A percentile compares a stretch with the other conserved stretches of the same genome.
phyloP scores from a whole-genome alignment of 768 basidiomycete species.

The Tylopilus rubrobrunneus region DNA sequence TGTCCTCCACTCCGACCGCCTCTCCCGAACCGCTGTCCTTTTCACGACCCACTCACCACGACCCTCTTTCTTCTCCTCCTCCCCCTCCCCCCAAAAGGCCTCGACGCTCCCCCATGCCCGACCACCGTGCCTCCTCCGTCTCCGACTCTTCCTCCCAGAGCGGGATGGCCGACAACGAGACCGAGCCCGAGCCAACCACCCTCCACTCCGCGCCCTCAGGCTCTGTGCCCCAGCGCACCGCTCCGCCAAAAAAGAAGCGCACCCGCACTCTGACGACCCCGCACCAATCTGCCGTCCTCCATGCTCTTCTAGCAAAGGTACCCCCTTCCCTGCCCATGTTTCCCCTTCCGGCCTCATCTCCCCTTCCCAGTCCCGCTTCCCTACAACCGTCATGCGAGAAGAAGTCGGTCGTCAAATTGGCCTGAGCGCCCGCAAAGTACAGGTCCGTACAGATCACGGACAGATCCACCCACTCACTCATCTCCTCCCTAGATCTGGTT shows the following conservation, averaged over 20 bases:
- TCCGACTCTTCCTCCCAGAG: constrained; percentile 48
- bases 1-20: no score
- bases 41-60: neutral
- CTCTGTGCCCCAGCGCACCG: constrained; percentile 28
- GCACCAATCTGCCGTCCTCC: constrained; percentile 84
- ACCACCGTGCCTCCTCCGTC: constrained; percentile 23
- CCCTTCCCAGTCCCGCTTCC: constrained; percentile 73
- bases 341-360: neutral
- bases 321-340: neutral
- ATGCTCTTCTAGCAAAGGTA: constrained; percentile 84
- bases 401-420: constrained; percentile 85
- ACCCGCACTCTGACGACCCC: constrained; percentile 86
- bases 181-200: constrained; percentile 42
- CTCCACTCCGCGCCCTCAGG: constrained; percentile 34
- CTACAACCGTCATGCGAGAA: constrained; percentile 82
- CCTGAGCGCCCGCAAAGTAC: constrained; percentile 86
- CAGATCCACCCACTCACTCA: constrained; percentile 10
- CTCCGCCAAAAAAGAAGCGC: constrained; percentile 55
- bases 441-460: constrained; percentile 48
- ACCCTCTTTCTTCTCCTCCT: neutral
- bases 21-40: neutral
- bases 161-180: constrained; percentile 58
- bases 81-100: constrained; percentile 17
- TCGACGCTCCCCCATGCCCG: constrained; percentile 19
- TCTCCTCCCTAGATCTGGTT: constrained; percentile 70